phyloP scores from a whole-genome alignment of 495 filamentous ascomycete genomes.

The Neurospora africana region DNA sequence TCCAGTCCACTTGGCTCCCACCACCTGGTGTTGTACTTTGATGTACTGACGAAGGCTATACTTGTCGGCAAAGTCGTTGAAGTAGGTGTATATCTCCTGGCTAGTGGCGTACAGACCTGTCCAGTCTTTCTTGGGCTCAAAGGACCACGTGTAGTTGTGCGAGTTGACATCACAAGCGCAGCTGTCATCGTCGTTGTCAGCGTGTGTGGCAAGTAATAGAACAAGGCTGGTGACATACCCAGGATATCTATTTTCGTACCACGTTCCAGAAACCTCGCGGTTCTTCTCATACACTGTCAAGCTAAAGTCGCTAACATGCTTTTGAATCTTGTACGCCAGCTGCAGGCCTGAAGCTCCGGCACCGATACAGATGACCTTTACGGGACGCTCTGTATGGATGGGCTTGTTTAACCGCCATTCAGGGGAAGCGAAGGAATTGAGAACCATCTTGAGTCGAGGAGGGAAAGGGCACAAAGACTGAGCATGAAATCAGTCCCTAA shows the following conservation, averaged over 20 bases:
- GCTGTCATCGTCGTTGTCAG: background rate
- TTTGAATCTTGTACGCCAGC: slow-evolving; percentile 17
- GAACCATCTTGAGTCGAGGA: background rate
- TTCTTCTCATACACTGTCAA: background rate
- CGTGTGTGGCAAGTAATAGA: background rate
- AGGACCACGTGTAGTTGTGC: slow-evolving; percentile 24
- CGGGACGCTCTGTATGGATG: background rate
- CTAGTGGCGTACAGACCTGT: slow-evolving; percentile 23
- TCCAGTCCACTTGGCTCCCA: slow-evolving; percentile 18
- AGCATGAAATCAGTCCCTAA: background rate
- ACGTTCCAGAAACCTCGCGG: background rate
- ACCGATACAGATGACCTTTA: slow-evolving; percentile 16
- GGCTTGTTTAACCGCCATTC: background rate
- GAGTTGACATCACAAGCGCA: slow-evolving; percentile 6
- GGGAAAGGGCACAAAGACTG: background rate
- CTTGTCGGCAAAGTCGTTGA: slow-evolving; percentile 23
- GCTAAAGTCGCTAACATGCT: background rate
- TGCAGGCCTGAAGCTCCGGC: slow-evolving; percentile 23
- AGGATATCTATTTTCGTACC: background rate
- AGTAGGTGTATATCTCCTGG: slow-evolving; percentile 24
- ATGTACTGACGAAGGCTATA: slow-evolving; percentile 24
- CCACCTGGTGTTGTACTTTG: slow-evolving; percentile 21
- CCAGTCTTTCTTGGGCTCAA: slow-evolving; percentile 33
- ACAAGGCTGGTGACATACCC: background rate
- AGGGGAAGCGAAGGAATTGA: background rate